Evolutionary conservation across 2,329 filamentous ascomycete genomes (phyloP).

Genomic region (Colletotrichum sojae): DNA sequence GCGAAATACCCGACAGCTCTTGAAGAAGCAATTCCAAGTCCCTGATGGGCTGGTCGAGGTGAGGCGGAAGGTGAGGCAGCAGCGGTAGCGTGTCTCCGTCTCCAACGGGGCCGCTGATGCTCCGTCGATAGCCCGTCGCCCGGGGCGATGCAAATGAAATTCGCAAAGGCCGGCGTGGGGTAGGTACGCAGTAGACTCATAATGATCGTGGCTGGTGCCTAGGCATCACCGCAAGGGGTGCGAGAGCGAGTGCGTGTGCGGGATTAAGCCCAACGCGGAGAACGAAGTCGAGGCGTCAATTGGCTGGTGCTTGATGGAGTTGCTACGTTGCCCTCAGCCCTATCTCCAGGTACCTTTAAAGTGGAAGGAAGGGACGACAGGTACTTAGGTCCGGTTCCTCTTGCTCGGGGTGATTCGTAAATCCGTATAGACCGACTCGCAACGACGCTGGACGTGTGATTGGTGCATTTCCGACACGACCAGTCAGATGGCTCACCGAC

Average conservation of each 20-base stretch:
- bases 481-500: constrained; percentile 29
- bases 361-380: not conserved
- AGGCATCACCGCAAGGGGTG: constrained; percentile 29
- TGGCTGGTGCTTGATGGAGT: constrained; percentile 1
- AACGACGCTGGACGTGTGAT: constrained; percentile 18
- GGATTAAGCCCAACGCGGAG: constrained; percentile 35
- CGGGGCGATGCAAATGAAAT: constrained; percentile 28
- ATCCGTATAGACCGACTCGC: constrained; percentile 27
- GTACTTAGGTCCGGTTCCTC: not conserved
- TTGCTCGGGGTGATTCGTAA: constrained; percentile 36
- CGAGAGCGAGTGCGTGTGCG: constrained; percentile 27
- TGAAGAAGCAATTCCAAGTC: constrained; percentile 14
- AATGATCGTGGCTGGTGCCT: constrained; percentile 34
- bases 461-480: constrained; percentile 30
- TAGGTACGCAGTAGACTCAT: constrained; percentile 18
- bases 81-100: not conserved
- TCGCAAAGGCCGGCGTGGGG: constrained; percentile 22
- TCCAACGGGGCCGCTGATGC: constrained; percentile 14
- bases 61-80: not conserved
- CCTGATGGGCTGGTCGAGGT: not conserved
- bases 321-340: constrained; percentile 32
- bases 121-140: constrained; percentile 22
- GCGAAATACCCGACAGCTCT: not conserved
- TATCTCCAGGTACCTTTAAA: constrained; percentile 5
- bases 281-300: not conserved